Base-by-base conservation (phyloP, 495 filamentous ascomycete species). In the Aspergillus diversus region DNA sequence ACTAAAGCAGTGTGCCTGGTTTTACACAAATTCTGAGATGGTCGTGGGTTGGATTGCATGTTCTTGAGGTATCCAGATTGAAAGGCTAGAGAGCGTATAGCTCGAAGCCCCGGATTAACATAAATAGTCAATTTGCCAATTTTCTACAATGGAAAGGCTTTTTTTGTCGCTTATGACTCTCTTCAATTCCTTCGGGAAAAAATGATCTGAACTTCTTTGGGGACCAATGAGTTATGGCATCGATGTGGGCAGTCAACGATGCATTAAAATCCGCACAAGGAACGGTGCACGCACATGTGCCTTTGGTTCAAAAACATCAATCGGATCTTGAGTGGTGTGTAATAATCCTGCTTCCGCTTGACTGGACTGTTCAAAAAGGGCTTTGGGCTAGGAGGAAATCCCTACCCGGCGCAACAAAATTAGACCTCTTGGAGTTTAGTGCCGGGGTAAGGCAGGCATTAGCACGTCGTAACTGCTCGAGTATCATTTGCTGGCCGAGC, bases 1-100 rank as follows among this genome's bases (percentile, higher is more conserved):
- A 57, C 64, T 6, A 62, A 64, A 34, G 49, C 50, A 50, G 35
- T 51, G 53, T 33, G 54, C 13, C 6, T 57, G 65, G 63, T 39
- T 49, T 34, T 56, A 59, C 35, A 27, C 55, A 34, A 59, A 63
- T 27, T 46, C 53, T 16, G 63, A 69, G 11, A 27, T 1, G 21
- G 21, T 27, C 62, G 60, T 27, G 57, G 46, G 31, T 57, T 56
- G 17, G 61, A 55, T 48, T 63, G 63, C 32, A 49, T 52, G 35
- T 66, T 67, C 57, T 54, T 55, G 64, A 67, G 21, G 60, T 59
- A 5, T 56, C 65, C 2, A 70, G 60, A 34, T 52, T 63, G 34
- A 73, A 68, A 55, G 66, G 66, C 49, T 1, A 27, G 21, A 27
- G 21, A 27, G 21, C 21, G 1, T 27, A 1, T 27, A 27, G 21